phyloP scores from a whole-genome alignment of 352 stramenopile genomes.

The Thalassiosira livingstoniorum region DNA sequence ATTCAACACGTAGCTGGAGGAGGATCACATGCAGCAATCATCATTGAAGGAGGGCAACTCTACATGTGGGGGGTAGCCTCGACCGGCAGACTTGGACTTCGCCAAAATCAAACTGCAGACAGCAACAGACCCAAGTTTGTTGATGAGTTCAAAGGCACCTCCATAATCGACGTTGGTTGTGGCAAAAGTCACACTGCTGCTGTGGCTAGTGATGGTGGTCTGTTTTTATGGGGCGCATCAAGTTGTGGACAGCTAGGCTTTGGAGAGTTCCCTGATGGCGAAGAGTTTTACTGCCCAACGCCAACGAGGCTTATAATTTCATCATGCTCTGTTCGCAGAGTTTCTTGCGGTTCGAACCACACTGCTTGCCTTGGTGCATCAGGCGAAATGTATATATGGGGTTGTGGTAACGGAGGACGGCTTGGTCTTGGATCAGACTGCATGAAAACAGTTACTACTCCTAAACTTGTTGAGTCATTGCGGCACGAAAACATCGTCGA shows the following conservation, averaged over 20 bases:
- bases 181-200: conserved; percentile 90
- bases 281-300: conserved; percentile 87
- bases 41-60: conserved; percentile 89
- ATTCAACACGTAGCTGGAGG: conserved; percentile 87
- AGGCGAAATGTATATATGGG: conserved; percentile 87
- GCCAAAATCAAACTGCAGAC: conserved; percentile 81
- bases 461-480: conserved; percentile 89
- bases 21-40: conserved; percentile 87
- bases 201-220: conserved; percentile 83
- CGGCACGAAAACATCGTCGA: conserved; percentile 75
- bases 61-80: conserved; percentile 91
- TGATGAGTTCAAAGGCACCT: conserved; percentile 42
- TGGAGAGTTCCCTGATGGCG: conserved; percentile 87
- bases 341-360: conserved; percentile 90
- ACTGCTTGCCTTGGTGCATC: conserved; percentile 89
- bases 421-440: conserved; percentile 88
- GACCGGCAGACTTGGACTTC: conserved; percentile 88
- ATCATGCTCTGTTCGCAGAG: conserved; percentile 82
- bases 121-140: conserved; percentile 62
- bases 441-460: conserved; percentile 80
- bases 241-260: conserved; percentile 90
- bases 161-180: conserved; percentile 73
- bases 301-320: conserved; percentile 86
- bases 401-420: conserved; percentile 91
- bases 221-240: conserved; percentile 91